These are phyloP conservation scores for Claviceps pusilla DNA, from an alignment of 2,329 filamentous ascomycete genomes.

Conservation along the genomic window DNA sequence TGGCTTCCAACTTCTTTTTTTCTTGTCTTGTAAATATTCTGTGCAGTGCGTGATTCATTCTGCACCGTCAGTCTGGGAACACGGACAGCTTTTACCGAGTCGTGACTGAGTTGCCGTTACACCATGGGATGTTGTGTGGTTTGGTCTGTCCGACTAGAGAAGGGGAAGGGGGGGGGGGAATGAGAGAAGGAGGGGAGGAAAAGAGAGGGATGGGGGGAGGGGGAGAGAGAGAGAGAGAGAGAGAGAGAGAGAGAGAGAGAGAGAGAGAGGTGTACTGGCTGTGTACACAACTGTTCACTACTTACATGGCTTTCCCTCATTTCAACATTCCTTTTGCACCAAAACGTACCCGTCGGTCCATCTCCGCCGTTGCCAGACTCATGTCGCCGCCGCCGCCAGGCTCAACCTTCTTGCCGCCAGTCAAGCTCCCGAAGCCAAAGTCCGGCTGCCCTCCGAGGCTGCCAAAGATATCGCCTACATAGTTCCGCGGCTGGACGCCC, in stretches of 20 bases:
- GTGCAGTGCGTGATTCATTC: not conserved
- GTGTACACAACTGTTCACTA: not conserved
- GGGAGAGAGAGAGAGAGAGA: too few species aligned
- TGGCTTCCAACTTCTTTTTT: not conserved
- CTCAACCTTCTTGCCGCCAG: slow-evolving; percentile 19
- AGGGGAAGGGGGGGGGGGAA: too few species aligned
- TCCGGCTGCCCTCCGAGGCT: slow-evolving; percentile 50
- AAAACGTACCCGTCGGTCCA: slow-evolving; percentile 14
- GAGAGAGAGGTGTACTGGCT: too few species aligned
- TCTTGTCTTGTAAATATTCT: not conserved
- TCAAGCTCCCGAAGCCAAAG: slow-evolving; percentile 43
- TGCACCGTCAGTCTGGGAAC: not conserved
- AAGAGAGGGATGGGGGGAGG: too few species aligned
- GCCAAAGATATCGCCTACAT: slow-evolving; percentile 58
- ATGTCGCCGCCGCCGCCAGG: slow-evolving; percentile 7
- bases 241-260: too few species aligned
- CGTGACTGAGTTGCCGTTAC: not conserved
- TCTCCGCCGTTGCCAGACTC: slow-evolving; percentile 14
- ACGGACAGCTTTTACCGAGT: not conserved
- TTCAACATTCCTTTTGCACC: slow-evolving; percentile 12
- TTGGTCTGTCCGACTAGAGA: not conserved
- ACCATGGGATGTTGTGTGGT: not conserved
- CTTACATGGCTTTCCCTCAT: not conserved
- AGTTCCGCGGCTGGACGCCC: slow-evolving; percentile 47
- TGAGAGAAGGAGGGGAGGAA: too few species aligned